These are phyloP conservation scores for Sergeia podlipaevii DNA, from an alignment of 208 protist species.

Conservation along the genomic window DNA sequence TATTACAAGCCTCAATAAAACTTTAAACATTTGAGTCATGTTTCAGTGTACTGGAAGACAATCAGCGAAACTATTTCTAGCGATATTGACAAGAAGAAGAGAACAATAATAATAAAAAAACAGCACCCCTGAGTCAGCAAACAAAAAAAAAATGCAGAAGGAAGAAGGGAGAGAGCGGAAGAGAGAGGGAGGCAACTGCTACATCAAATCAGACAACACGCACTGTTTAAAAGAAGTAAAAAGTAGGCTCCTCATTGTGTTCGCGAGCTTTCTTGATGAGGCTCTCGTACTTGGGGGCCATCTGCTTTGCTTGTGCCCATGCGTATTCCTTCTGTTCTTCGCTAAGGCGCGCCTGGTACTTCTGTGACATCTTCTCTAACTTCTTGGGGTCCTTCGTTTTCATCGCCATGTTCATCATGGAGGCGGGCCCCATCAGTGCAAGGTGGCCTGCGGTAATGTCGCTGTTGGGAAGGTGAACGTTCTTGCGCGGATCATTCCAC, in stretches of 20 bases:
- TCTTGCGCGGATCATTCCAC: conserved; percentile 86
- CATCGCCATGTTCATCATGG: conserved; percentile 88
- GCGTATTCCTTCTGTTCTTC: conserved; percentile 86
- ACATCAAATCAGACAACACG: background rate
- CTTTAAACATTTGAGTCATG: too few species aligned
- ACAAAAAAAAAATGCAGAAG: background rate
- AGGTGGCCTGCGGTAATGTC: conserved; percentile 80
- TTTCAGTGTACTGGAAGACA: conserved; percentile 12
- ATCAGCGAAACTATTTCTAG: too few species aligned
- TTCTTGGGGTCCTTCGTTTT: conserved; percentile 79
- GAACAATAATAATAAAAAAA: too few species aligned
- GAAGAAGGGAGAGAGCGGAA: background rate
- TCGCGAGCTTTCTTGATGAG: conserved; percentile 70
- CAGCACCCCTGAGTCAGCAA: background rate
- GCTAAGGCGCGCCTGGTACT: conserved; percentile 73
- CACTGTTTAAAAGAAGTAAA: conserved; percentile 75
- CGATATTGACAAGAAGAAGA: too few species aligned
- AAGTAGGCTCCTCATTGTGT: conserved; percentile 78
- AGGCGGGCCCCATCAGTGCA: conserved; percentile 75
- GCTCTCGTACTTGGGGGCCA: conserved; percentile 85
- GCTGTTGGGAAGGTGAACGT: conserved; percentile 73
- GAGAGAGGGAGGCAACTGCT: background rate
- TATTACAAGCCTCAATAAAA: too few species aligned
- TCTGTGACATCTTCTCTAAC: conserved; percentile 83
- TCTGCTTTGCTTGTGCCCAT: conserved; percentile 86